Evolutionary conservation across 345 rosid species (phyloP), one percentile per base, ranked within the genome.

Genomic region (Salix udensis): DNA sequence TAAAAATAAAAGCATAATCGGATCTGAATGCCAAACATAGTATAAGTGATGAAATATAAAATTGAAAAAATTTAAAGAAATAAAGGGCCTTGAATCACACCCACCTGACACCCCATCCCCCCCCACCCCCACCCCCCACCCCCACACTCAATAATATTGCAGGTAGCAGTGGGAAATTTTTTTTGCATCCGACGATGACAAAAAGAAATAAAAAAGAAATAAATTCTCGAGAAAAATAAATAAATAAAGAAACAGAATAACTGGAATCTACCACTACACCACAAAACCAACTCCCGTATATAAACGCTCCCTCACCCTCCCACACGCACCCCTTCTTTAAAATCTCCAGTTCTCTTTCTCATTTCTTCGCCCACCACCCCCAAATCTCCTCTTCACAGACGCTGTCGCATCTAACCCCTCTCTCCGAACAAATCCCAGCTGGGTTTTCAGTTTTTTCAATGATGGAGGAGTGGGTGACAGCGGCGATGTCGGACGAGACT

Each of bases 401-500:
- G 44, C 44, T 40, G 44, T 19, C 65, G n/a, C 13, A 28, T 58
- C 18, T 55, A 4, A n/a, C 58, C 74, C 46, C 39, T 64, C 68
- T 44, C 50, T 44, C 16, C 13, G 50, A 1, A 13, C 50, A 44
- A 44, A 44, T 44, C 50, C 50, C 16, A 40, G 2, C 50, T 11
- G 50, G 50, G 50, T 44, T 44, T 13, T 44, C 16, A 44, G 50
- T 44, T 13, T 44, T 44, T 44, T 44, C 4, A 12, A 44, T 44
- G 48, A 83, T 69, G 65, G 95, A 94, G 71, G 90, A 87, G 42
- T 94, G 98, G 98, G 86, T 94, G 46, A 79, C 58, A 50, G 82
- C 91, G 42, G 98, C 98, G 74, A 89, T 94, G 90, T 83, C 82
- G 5, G 90, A 91, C 60, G 90, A 87, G 83, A 76, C 61, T 23